Evolutionary conservation across 441 rosid genomes (phyloP).

Genomic region (Adansonia rubrostipa): DNA sequence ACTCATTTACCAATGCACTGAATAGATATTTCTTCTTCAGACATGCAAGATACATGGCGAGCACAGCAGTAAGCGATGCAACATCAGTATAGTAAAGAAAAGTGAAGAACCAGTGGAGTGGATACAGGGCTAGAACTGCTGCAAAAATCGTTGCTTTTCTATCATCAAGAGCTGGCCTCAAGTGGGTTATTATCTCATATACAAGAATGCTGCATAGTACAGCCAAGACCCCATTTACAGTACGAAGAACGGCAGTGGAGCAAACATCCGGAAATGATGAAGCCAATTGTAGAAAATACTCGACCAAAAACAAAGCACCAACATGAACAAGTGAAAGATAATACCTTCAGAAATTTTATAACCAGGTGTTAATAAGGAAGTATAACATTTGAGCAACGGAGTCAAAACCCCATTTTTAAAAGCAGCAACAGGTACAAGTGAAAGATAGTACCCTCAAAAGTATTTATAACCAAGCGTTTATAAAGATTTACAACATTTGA

Average conservation of each 20-base stretch:
- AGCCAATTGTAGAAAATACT: conserved; percentile 38
- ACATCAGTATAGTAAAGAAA: conserved; percentile 96
- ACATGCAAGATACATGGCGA: conserved; percentile 87
- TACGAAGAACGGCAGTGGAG: conserved; percentile 64
- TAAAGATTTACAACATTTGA: neutral
- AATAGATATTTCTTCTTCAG: conserved; percentile 69
- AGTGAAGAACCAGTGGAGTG: conserved; percentile 94
- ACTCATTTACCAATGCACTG: conserved; percentile 75
- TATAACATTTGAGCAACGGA: neutral
- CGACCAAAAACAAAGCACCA: conserved; percentile 73
- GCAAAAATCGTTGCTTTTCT: conserved; percentile 64
- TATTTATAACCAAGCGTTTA: neutral
- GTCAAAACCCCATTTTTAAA: too few relatives aligned
- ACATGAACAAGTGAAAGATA: conserved; percentile 80
- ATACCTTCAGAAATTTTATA: conserved; percentile 65
- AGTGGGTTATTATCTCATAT: conserved; percentile 64
- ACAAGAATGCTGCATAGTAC: conserved; percentile 69
- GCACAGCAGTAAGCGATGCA: conserved; percentile 80
- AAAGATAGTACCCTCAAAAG: conserved; percentile 83
- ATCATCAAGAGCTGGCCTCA: conserved; percentile 65
- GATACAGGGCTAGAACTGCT: conserved; percentile 67
- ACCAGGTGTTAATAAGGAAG: neutral
- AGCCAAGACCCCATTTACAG: conserved; percentile 66
- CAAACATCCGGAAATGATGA: conserved; percentile 58
- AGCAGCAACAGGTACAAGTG: conserved; percentile 73